Evolutionary conservation across 345 rosid genomes (phyloP), one percentile per base, ranked within the genome.

Genomic region (Ricinus communis): DNA sequence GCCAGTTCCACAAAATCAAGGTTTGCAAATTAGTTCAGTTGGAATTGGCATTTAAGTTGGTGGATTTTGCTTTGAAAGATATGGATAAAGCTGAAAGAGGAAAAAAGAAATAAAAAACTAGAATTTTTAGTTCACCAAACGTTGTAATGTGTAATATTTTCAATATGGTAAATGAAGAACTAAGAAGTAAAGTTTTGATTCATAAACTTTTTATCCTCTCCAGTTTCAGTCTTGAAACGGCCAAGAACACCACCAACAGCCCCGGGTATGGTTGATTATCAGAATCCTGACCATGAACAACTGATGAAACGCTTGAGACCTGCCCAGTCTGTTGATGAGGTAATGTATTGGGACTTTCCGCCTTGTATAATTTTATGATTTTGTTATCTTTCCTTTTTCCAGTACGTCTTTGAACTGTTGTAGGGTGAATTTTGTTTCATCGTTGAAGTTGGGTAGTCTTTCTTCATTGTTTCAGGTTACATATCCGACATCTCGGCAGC

Each of bases 261-360:
- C 33, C 82, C 93, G 0, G 85, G 87, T 47, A 82, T 90, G 81
- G 84, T 87, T 80, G 98, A 94, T 78, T 95, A 92, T 81, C 99
- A 85, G 73, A 85, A 62, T 77, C 73, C 90, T 46, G 97, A 95
- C 22, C 97, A 86, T 64, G 99, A 92, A 69, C 86, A 79, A 38
- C 85, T 88, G 69, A 85, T 90, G 88, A 92, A 90, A 82, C 90
- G 99, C 40, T 77, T 90, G 19, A 87, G 97, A 71, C 82, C 97
- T 77, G 75, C 87, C 27, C 93, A 86, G 72, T 87, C 91, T 58
- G 79, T 87, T 45, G 97, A 91, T 82, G 97, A 91, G 93, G 97
- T 91, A 80, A 78, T 38, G 55, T 45, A 27, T 66, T 56, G 30
- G 19, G 53, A 38, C 45, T 68, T 33, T 53, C 60, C 47, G 43